Base-by-base conservation (phyloP, 1,284 basidiomycete species). In the Trametes sp. region DNA sequence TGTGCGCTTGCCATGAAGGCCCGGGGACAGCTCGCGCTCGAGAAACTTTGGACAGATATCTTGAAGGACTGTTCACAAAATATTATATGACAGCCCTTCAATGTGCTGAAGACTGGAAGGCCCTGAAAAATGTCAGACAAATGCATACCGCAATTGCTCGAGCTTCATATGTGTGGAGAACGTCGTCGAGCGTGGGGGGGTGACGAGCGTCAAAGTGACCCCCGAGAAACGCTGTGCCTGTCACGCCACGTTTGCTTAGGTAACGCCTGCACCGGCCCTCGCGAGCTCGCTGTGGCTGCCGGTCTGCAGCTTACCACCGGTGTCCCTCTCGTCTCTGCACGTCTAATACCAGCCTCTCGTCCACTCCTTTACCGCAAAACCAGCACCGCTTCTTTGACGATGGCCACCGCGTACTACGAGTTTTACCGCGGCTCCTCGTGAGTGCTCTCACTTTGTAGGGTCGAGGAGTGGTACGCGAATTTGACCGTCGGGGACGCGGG, bases 391-490 rank as follows among this genome's bases (percentile, higher is more conserved):
- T 28, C 26, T 26, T n/a, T 5, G 24, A 60, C n/a, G 62, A 92
- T 92, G 89, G 90, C 90, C 50, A 79, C 90, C 28, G 92, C 90
- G 53, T 95, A 95, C 80, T 95, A 95, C 76, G 94, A 96, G 78
- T 95, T 95, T 76, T 95, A 95, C 78, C 85, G 93, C 60, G 92
- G 91, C 62, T 93, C 92, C 55, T 93, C 91, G 91, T 93, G 83
- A 73, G 91, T 87, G 51, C n/a, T 52, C 61, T 57, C 57, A 49
- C 38, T 60, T 66, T 58, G 53, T 51, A 49, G 23, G 42, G 48
- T 2, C n/a, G n/a, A n/a, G n/a, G n/a, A n/a, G 41, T n/a, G 44
- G 48, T 29, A 51, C 46, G 49, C 60, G 61, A 62, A 62, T 54
- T 63, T 66, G 54, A 62, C 56, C 7, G 48, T n/a, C n/a, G 48